Evolutionary conservation across 1,139 yeast genomes (phyloP), one percentile per base, ranked within the genome.

Genomic region (Barnettozyma hawaiiensis): DNA sequence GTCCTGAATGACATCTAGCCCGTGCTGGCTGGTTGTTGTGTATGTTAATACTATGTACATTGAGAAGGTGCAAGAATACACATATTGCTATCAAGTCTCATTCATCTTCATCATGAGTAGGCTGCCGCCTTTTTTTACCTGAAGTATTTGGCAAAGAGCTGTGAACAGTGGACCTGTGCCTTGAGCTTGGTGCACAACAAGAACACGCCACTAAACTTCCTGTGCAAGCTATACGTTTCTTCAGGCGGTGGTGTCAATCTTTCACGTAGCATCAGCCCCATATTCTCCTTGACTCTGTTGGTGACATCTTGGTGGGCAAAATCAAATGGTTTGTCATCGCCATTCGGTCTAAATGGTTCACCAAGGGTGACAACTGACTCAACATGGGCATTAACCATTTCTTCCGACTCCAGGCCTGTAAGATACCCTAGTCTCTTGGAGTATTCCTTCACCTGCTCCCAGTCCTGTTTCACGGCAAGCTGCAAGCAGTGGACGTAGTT

Each of bases 231-330:
- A 62, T 92, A 92, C 0, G 98, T 92, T 62, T 92, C 98, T 61
- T 92, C 97, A 3, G 99, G 99, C 5, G 98, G 99, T 5, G 98
- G 97, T 5, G 96, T 78, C 49, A 92, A 70, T 53, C 99, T 77
- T 63, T 94, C 96, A 50, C 82, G 77, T 52, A 92, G 73, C 98
- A 92, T 90, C 40, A 89, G 69, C 3, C 89, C 80, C 53, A 92
- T 85, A 55, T 89, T 87, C 2, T 75, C 81, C 53, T 95, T 76
- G 23, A 90, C 96, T 54, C 98, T 76, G 53, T 87, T 96, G 7
- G 97, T 89, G 35, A 92, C 90, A 11, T 96, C 90, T 64, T 94
- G 98, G 47, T 77, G 67, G 29, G 76, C 68, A 65, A 92, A 92
- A 59, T 85, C 83, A 61, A 82, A 94, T 8, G 59, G 57, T 1